Percentiles rank a stretch among this genome's conserved stretches.
Conservation (phyloP, 192 early-diverging fungal species). For the Linnemannia zychae region DNA sequence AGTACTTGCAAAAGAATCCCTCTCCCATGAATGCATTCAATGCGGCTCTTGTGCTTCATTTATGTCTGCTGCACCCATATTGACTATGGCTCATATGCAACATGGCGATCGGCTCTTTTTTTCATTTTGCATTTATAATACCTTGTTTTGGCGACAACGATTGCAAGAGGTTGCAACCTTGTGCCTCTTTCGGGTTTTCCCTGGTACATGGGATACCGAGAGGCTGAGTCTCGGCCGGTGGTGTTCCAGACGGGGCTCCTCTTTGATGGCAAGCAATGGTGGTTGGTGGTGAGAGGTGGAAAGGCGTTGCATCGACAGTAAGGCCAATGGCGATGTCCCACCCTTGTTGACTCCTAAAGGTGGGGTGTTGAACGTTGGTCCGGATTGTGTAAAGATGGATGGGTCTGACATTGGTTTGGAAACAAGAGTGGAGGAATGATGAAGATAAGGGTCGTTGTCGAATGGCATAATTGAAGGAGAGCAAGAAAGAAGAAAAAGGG, state of each 20-base stretch:
- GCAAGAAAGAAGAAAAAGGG: neutral
- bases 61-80: too few relatives aligned
- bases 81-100: neutral
- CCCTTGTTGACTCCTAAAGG: neutral
- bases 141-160: slow-evolving; percentile 55
- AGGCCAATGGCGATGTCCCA: neutral
- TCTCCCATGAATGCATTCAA: neutral
- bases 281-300: slow-evolving; percentile 14
- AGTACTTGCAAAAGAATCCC: neutral
- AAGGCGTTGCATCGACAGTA: slow-evolving; percentile 15
- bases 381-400: neutral
- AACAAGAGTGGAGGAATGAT: neutral
- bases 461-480: neutral
- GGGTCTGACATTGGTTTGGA: neutral
- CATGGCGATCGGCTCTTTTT: neutral
- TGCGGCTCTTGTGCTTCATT: neutral
- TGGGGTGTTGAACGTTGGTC: neutral
- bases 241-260: slow-evolving; percentile 19
- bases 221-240: slow-evolving; percentile 21
- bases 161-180: slow-evolving; percentile 56
- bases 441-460: neutral
- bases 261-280: slow-evolving; percentile 21
- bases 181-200: slow-evolving; percentile 50
- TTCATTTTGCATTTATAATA: slow-evolving; percentile 7
- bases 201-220: slow-evolving; percentile 20